Base-by-base conservation (phyloP, 345 rosid genomes). In the Aegle marmelos region DNA sequence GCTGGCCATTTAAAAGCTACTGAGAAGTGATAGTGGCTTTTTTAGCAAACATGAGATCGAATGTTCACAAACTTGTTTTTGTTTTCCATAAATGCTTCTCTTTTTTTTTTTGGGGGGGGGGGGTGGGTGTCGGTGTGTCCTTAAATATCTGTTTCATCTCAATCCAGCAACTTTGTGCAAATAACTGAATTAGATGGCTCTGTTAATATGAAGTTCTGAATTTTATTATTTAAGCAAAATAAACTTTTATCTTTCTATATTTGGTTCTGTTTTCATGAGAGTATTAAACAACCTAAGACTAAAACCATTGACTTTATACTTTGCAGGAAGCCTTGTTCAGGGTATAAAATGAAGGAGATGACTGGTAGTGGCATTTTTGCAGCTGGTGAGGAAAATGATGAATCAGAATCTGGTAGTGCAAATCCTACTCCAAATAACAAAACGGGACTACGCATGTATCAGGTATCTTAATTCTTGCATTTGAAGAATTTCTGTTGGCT, bases 311-410 rank as follows among this genome's bases (percentile, higher is more conserved):
- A 34, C 54, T 58, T 39, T 79, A 74, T 68, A 7, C 39, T 60
- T 83, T 68, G 59, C 81, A 96, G 98, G 92, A 92, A 91, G 78
- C 99, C 97, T 68, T 94, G 98, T 85, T 96, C 98, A 0, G 98
- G 94, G 71, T 87, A 90, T 72, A 96, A 96, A 84, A 86, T 91
- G 90, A 94, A 96, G 81, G 98, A 96, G 91, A 94, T 96, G 37
- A 91, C 94, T 41, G 99, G 99, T 30, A 93, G 98, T 86, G 98
- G 98, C 34, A 96, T 96, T 75, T 96, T 96, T 86, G 77, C 87
- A 21, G 91, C 83, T 45, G 81, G 86, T 34, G 92, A 82, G 75
- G 95, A 88, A 70, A 62, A 79, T 63, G 98, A 87, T 56, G 75
- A 79, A 36, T 53, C 84, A 1, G 94, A 94, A 82, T 75, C 85